phyloP scores from a whole-genome alignment of 805 yeast species.

The Hanseniaspora taiwanica region DNA sequence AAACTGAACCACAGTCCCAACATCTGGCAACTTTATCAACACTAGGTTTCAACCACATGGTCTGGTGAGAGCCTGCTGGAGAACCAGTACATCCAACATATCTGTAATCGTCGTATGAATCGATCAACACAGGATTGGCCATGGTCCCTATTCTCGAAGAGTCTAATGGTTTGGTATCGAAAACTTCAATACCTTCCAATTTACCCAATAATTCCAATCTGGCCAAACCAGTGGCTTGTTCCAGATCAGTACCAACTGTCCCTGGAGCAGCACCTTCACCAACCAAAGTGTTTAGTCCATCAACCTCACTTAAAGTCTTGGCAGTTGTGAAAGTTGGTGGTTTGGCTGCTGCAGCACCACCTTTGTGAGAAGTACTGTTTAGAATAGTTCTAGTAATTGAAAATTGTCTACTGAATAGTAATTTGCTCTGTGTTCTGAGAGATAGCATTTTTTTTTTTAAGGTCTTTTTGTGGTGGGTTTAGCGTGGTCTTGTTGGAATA shows the following conservation, averaged over 20 bases:
- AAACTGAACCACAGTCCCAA: constrained; percentile 98
- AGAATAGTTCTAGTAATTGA: constrained; percentile 20
- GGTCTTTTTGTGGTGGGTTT: not conserved
- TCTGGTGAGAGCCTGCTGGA: constrained; percentile 84
- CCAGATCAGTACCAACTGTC: constrained; percentile 81
- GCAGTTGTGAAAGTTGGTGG: constrained; percentile 47
- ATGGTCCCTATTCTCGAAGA: constrained; percentile 84
- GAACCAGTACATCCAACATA: constrained; percentile 96
- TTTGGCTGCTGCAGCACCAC: constrained; percentile 8
- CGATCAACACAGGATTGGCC: constrained; percentile 77
- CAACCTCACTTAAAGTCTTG: constrained; percentile 57
- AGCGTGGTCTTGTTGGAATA: not conserved
- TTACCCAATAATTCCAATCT: constrained; percentile 91
- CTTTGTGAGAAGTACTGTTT: too few species aligned
- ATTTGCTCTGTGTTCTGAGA: not conserved
- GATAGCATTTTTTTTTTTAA: not conserved
- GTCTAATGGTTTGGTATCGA: constrained; percentile 80
- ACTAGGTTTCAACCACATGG: constrained; percentile 87
- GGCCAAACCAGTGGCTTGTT: constrained; percentile 97
- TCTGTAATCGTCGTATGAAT: constrained; percentile 84
- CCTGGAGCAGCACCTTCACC: constrained; percentile 87
- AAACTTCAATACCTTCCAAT: constrained; percentile 88
- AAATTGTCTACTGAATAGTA: constrained; percentile 10
- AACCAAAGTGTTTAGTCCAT: constrained; percentile 61
- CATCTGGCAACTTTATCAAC: constrained; percentile 79